Evolutionary conservation across 371 early-diverging fungal genomes (phyloP).

Genomic region (Zancudomyces culisetae): DNA sequence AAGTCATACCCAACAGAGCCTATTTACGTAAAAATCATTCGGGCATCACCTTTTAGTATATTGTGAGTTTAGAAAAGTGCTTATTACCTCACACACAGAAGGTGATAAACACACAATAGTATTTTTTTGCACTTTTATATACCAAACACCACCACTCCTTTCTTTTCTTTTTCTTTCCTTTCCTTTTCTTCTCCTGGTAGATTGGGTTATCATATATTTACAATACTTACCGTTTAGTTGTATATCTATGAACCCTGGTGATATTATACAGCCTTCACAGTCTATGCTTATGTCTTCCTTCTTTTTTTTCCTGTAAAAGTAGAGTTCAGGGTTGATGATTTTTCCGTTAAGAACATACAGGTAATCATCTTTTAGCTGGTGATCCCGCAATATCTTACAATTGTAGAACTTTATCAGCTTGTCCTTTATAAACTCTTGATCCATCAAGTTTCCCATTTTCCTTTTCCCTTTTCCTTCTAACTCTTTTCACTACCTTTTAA

Average conservation of each 20-base stretch:
- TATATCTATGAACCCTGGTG: slow-evolving; percentile 63
- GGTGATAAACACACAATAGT: no score
- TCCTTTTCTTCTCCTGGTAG: not conserved
- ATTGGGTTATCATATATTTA: not conserved
- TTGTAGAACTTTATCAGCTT: slow-evolving; percentile 59
- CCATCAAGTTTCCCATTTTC: not conserved
- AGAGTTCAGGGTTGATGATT: slow-evolving; percentile 49
- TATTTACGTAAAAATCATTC: not conserved
- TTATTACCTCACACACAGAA: no score
- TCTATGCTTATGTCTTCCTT: slow-evolving; percentile 53
- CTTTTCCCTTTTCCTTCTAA: no score
- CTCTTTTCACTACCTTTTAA: no score
- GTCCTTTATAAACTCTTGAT: slow-evolving; percentile 6
- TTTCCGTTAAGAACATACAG: slow-evolving; percentile 59
- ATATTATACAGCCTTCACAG: slow-evolving; percentile 47
- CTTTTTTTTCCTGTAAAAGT: slow-evolving; percentile 46
- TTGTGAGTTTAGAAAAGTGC: no score
- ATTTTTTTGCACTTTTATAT: no score
- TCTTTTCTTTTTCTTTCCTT: no score
- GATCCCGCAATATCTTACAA: slow-evolving; percentile 50
- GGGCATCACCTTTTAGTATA: not conserved
- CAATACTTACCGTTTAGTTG: slow-evolving; percentile 66
- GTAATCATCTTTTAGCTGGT: slow-evolving; percentile 44
- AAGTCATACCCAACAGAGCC: slow-evolving; percentile 53
- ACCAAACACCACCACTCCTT: no score